These are phyloP conservation scores for Pueraria montana DNA, from an alignment of 306 rosid genomes.

Conservation along the genomic window DNA sequence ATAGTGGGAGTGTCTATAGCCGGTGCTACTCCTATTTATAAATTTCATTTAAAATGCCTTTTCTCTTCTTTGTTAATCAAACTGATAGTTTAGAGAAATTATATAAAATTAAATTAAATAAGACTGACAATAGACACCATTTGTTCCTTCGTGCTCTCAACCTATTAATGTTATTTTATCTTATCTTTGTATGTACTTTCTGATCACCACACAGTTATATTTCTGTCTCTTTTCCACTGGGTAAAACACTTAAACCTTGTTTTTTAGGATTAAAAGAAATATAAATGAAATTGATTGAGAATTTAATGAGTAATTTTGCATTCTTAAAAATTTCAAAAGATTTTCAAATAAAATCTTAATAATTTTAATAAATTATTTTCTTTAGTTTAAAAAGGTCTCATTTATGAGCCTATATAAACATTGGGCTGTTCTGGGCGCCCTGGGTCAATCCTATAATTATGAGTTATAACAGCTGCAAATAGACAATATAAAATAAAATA, in stretches of 20 bases:
- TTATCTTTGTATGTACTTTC: background rate
- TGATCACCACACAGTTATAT: background rate
- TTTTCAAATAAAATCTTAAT: background rate
- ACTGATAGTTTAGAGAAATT: background rate
- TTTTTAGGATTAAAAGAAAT: background rate
- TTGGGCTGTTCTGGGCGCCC: background rate
- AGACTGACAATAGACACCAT: background rate
- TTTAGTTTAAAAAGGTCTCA: background rate
- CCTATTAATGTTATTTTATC: background rate
- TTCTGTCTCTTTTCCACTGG: background rate
- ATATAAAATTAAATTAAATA: background rate
- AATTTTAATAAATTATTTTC: background rate
- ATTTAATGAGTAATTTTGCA: background rate
- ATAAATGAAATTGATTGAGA: background rate
- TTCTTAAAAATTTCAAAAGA: background rate
- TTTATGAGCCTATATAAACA: background rate
- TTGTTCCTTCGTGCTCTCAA: background rate
- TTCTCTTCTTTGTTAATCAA: background rate
- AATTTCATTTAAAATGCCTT: background rate
- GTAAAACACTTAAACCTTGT: background rate
- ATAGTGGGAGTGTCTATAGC: background rate
- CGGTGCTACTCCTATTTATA: background rate
- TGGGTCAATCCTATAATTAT: background rate
- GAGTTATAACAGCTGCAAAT: background rate
- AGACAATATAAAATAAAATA: constrained; percentile 3